These are phyloP conservation scores for Termitomyces heimii DNA, from an alignment of 768 basidiomycete genomes.

Conservation along the genomic window DNA sequence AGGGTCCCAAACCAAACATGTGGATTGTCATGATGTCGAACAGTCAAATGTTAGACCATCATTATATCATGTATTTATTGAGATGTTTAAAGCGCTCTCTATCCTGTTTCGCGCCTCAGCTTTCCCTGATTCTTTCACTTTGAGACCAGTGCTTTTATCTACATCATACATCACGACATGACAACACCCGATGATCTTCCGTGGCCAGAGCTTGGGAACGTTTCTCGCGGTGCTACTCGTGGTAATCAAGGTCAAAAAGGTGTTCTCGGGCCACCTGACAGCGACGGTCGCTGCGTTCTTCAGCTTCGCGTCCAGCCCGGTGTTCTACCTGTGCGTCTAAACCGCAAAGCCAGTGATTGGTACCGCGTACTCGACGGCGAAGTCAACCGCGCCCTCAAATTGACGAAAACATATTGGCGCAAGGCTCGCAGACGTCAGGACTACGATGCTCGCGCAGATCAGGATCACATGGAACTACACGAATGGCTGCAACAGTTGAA, in stretches of 20 bases:
- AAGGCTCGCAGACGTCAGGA: constrained; percentile 79
- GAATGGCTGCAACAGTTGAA: constrained; percentile 86
- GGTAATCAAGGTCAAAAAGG: constrained; percentile 88
- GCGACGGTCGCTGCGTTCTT: constrained; percentile 70
- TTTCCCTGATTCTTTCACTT: constrained; percentile 14
- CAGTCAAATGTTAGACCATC: constrained; percentile 12
- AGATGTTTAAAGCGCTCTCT: constrained; percentile 12
- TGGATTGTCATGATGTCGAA: constrained; percentile 18
- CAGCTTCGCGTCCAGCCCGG: constrained; percentile 82
- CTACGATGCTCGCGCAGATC: constrained; percentile 79
- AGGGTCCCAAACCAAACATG: constrained; percentile 18
- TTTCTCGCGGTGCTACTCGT: constrained; percentile 76
- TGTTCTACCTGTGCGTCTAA: constrained; percentile 69
- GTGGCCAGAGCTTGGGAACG: constrained; percentile 83
- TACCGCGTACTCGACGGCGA: constrained; percentile 73
- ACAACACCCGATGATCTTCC: constrained; percentile 69
- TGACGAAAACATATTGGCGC: constrained; percentile 84
- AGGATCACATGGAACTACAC: constrained; percentile 85
- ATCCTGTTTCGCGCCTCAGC: constrained; percentile 6
- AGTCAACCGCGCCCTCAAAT: constrained; percentile 74
- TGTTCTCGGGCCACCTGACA: constrained; percentile 63
- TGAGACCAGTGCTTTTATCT: constrained; percentile 15
- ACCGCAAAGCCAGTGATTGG: constrained; percentile 77
- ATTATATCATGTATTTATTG: constrained; percentile 2
- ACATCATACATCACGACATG: constrained; percentile 30